Evolutionary conservation across 345 rosid species (phyloP), one percentile per base, ranked within the genome.

Genomic region (Passiflora organensis): DNA sequence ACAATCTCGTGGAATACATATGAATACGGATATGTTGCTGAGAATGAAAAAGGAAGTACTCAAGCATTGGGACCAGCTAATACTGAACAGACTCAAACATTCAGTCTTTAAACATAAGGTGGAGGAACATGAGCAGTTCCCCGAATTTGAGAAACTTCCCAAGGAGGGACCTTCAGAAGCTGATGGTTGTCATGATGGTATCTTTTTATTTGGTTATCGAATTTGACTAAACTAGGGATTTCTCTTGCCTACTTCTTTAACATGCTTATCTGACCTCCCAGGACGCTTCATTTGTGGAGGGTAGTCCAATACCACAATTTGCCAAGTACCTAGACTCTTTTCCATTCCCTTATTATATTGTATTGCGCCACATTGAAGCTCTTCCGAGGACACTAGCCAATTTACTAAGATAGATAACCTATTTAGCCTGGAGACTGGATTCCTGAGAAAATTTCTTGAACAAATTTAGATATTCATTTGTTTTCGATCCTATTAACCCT

Each of bases 51-150:
- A 62, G 99, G 95, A 69, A 81, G 89, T 25, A 83, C 82, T 36
- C 99, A 86, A 70, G 83, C 95, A 12, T 59, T 86, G 63, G 99
- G 96, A 65, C 83, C 99, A 69, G 96, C 96, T 20, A 75, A 82
- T 39, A 66, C 91, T 36, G 96, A 93, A 62, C 99, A 93, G 75
- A 69, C 76, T 51, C 32, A 67, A 66, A 52, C 78, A 68, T 20
- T 54, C 81, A 2, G 41, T 63, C 46, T 14, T 55, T 32, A 69
- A 59, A 60, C 76, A 71, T 56, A 78, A 66, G 64, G 56, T 39
- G 51, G 66, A 77, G 50, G 77, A 84, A 70, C 58, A 64, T 56
- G 66, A 32, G n/a, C 63, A 66, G 86, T 86, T 66, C 71, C 75
- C 83, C 23, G 77, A 81, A 52, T 48, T 56, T 43, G 74, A 78